phyloP scores from a whole-genome alignment of 2,329 filamentous ascomycete genomes.

The Nemania sp. region DNA sequence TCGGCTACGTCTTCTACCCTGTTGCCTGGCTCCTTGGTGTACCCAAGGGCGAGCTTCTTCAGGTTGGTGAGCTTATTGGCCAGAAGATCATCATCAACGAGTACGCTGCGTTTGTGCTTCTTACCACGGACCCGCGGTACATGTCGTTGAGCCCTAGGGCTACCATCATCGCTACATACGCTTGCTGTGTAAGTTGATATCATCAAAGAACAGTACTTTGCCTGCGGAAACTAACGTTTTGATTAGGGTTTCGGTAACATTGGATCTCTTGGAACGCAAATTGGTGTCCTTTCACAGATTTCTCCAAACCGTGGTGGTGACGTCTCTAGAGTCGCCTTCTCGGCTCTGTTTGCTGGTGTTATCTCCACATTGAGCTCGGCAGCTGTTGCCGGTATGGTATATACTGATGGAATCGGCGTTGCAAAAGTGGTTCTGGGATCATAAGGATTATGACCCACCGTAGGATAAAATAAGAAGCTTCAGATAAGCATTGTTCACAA shows the following conservation, averaged over 20 bases:
- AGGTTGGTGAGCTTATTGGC: conserved; percentile 78
- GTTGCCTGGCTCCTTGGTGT: conserved; percentile 74
- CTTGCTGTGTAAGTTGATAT: conserved; percentile 63
- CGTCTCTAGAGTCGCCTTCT: conserved; percentile 74
- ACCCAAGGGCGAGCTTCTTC: conserved; percentile 65
- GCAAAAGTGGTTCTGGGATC: conserved; percentile 5
- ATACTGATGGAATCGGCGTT: conserved; percentile 31
- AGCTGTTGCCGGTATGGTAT: conserved; percentile 73
- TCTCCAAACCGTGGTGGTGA: conserved; percentile 74
- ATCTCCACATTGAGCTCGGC: conserved; percentile 79
- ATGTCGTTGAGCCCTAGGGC: conserved; percentile 67
- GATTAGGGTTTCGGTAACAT: conserved; percentile 75
- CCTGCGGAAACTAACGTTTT: conserved; percentile 28
- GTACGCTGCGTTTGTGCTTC: conserved; percentile 69
- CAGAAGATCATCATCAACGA: conserved; percentile 87
- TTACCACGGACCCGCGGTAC: conserved; percentile 58
- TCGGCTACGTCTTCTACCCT: conserved; percentile 73
- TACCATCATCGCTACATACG: conserved; percentile 81
- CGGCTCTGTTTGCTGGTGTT: conserved; percentile 76
- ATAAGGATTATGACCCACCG: neutral
- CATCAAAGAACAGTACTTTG: too few relatives aligned
- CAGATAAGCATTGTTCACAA: neutral
- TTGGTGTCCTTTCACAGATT: conserved; percentile 83
- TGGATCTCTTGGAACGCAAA: conserved; percentile 84
- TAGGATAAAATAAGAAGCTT: neutral